A percentile compares a stretch with the other conserved stretches of the same genome.
phyloP scores from a whole-genome alignment of 148 eudicot genomes.

The Nepenthes mirabilis region DNA sequence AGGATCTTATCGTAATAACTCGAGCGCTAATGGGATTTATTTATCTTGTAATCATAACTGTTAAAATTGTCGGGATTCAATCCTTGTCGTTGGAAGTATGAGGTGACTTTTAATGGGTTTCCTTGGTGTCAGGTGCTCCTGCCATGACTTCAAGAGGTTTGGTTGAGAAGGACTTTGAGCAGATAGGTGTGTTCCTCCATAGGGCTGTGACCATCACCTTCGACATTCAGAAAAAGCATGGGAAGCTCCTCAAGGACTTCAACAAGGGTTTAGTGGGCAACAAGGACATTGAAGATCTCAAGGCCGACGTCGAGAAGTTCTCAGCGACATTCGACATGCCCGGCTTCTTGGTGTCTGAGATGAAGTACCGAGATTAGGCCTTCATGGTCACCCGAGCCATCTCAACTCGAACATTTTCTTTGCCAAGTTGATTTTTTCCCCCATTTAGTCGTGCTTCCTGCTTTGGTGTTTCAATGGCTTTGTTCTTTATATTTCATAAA shows the following conservation, averaged over 20 bases:
- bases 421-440: too few species aligned
- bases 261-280: constrained; percentile 94
- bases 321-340: constrained; percentile 90
- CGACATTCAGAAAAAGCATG: constrained; percentile 81
- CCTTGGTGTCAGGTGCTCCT: constrained; percentile 51
- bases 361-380: constrained; percentile 76
- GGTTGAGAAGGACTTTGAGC: constrained; percentile 95
- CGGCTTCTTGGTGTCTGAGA: constrained; percentile 67
- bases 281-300: constrained; percentile 79
- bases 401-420: too few species aligned
- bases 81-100: too few species aligned
- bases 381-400: too few species aligned
- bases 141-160: constrained; percentile 99
- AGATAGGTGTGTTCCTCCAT: constrained; percentile 94
- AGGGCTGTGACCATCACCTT: constrained; percentile 69
- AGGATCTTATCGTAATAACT: too few species aligned
- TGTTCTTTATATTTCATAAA: too few species aligned
- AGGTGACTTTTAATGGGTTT: not conserved
- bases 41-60: not conserved
- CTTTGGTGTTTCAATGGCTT: too few species aligned
- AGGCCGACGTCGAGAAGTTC: constrained; percentile 87
- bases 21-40: too few species aligned
- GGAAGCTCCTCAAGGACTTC: constrained; percentile 94
- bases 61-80: not conserved
- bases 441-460: too few species aligned